A percentile compares a stretch with the other conserved stretches of the same genome.
phyloP scores from a whole-genome alignment of 306 rosid genomes.

The Casuarina glauca region DNA sequence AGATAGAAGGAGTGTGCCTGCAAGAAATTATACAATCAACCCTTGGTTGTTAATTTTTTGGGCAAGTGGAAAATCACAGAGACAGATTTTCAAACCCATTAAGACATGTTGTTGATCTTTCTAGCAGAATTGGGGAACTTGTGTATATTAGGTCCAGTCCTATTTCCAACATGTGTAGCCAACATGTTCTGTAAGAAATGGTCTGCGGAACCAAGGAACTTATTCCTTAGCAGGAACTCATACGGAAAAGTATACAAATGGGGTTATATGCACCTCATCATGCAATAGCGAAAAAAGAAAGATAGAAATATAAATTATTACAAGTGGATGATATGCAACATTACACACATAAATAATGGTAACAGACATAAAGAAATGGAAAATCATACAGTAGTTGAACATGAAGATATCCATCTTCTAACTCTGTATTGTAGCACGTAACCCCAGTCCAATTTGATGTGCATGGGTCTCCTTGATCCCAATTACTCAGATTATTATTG shows the following conservation, averaged over 20 bases:
- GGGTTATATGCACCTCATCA: neutral
- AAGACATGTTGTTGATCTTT: neutral
- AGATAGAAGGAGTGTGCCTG: neutral
- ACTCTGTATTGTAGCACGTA: slow-evolving; percentile 55
- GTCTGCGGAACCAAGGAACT: slow-evolving; percentile 8
- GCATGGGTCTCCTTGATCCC: slow-evolving; percentile 87
- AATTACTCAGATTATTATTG: slow-evolving; percentile 68
- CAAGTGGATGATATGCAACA: slow-evolving; percentile 7
- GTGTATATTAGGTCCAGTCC: neutral
- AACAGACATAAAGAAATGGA: slow-evolving; percentile 19
- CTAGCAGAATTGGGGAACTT: slow-evolving; percentile 8
- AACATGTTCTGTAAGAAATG: neutral
- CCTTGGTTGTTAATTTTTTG: neutral
- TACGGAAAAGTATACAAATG: slow-evolving; percentile 12
- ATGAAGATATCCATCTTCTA: slow-evolving; percentile 69
- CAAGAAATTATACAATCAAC: neutral
- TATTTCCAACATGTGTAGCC: neutral
- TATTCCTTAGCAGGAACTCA: neutral
- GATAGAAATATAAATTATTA: slow-evolving; percentile 1
- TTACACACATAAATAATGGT: neutral
- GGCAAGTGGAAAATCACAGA: slow-evolving; percentile 24
- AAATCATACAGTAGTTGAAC: slow-evolving; percentile 69
- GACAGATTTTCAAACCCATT: slow-evolving; percentile 4
- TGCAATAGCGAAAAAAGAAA: neutral
- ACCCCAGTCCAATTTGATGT: slow-evolving; percentile 75